Conservation (phyloP, 306 rosid species). For the Lupinus albus region DNA sequence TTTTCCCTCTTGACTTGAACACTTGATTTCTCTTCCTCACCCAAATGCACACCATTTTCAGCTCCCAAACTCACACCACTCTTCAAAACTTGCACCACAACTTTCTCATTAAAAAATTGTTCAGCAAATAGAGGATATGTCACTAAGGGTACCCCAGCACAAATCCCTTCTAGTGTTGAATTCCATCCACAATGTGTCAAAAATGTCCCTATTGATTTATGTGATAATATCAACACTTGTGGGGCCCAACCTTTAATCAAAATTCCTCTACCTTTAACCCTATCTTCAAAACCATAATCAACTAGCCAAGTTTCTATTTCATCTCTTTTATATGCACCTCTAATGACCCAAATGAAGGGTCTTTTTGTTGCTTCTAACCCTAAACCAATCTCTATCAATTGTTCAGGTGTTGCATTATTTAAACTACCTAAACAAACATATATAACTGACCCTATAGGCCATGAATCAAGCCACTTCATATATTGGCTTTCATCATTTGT, state of each 20-base stretch:
- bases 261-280: constrained; percentile 50
- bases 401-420: constrained; percentile 41
- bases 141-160: constrained; percentile 49
- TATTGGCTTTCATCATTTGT: constrained; percentile 38
- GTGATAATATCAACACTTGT: constrained; percentile 56
- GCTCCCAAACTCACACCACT: constrained; percentile 44
- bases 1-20: constrained; percentile 43
- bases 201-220: constrained; percentile 51
- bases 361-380: constrained; percentile 60
- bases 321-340: constrained; percentile 42
- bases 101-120: constrained; percentile 52
- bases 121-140: constrained; percentile 59
- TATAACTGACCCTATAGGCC: constrained; percentile 47
- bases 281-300: constrained; percentile 49
- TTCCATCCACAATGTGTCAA: constrained; percentile 70
- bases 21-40: constrained; percentile 44
- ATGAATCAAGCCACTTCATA: constrained; percentile 56
- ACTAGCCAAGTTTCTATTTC: constrained; percentile 48
- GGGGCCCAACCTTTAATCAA: constrained; percentile 64
- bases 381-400: constrained; percentile 54
- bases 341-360: constrained; percentile 66
- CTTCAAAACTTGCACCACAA: constrained; percentile 40
- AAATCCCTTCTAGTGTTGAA: constrained; percentile 57
- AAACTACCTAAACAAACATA: constrained; percentile 69
- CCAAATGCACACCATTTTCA: constrained; percentile 30